Conservation (phyloP, 2,329 filamentous ascomycete species). For the Teratosphaeria pseudoeucalypti region DNA sequence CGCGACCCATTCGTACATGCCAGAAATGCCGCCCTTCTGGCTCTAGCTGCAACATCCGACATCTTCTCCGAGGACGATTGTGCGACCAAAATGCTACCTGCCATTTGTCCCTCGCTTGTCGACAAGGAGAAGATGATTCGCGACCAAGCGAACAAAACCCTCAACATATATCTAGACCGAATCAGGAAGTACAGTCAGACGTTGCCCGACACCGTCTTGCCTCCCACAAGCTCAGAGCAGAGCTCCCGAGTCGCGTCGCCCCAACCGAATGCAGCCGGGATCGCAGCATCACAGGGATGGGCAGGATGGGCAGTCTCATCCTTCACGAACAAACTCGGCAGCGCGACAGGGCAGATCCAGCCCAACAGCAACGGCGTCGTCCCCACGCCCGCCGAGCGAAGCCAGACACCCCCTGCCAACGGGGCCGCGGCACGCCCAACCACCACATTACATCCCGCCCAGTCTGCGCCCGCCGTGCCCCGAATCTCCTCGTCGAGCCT, state of each 20-base stretch:
- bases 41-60: slow-evolving; percentile 74
- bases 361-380: slow-evolving; percentile 41
- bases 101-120: slow-evolving; percentile 71
- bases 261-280: slow-evolving; percentile 38
- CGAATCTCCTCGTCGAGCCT: slow-evolving; percentile 18
- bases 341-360: slow-evolving; percentile 79
- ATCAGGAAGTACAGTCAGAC: slow-evolving; percentile 66
- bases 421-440: slow-evolving; percentile 21
- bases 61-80: slow-evolving; percentile 84
- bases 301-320: slow-evolving; percentile 97
- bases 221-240: slow-evolving; percentile 46
- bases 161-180: slow-evolving; percentile 75
- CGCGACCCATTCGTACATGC: slow-evolving; percentile 93
- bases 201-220: slow-evolving; percentile 72
- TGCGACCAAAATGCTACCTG: slow-evolving; percentile 70
- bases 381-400: slow-evolving; percentile 33
- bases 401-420: slow-evolving; percentile 38
- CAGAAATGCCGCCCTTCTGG: slow-evolving; percentile 77
- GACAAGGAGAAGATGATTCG: slow-evolving; percentile 94
- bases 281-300: slow-evolving; percentile 49
- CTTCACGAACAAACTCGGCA: slow-evolving; percentile 86
- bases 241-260: slow-evolving; percentile 66
- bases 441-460: slow-evolving; percentile 14
- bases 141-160: slow-evolving; percentile 79
- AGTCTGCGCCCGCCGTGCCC: slow-evolving; percentile 21